Conservation (phyloP, 2,329 filamentous ascomycete species). For the Diaporthe sp. region DNA sequence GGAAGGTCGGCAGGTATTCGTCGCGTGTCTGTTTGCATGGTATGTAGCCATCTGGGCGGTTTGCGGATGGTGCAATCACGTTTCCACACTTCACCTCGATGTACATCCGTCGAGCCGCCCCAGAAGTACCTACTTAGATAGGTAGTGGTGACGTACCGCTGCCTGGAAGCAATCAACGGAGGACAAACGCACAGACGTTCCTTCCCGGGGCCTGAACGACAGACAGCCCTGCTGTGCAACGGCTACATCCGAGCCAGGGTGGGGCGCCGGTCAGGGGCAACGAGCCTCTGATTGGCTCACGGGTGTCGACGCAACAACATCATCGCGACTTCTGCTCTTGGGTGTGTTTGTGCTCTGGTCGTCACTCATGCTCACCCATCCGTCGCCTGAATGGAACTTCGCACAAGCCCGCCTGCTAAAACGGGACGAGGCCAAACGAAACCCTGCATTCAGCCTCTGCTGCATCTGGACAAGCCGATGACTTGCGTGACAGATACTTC, state of each 20-base stretch:
- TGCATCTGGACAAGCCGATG: not conserved
- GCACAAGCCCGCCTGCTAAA: not conserved
- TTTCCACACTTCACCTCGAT: not conserved
- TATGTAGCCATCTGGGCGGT: not conserved
- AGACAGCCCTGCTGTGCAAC: constrained; percentile 8
- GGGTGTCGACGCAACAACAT: constrained; percentile 20
- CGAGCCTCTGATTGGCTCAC: constrained; percentile 10
- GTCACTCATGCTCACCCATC: not conserved
- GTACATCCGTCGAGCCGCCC: not conserved
- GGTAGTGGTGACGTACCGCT: not conserved
- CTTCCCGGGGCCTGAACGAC: not conserved
- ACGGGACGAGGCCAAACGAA: not conserved
- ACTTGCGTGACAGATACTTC: not conserved
- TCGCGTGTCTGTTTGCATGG: not conserved
- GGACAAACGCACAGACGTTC: constrained; percentile 16
- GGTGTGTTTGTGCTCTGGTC: not conserved
- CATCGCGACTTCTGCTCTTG: constrained; percentile 29
- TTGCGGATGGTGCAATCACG: not conserved
- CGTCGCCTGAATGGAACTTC: not conserved
- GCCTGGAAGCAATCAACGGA: not conserved
- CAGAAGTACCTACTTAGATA: no score
- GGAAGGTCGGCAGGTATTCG: not conserved
- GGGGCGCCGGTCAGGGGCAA: constrained; percentile 29
- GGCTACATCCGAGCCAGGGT: constrained; percentile 18
- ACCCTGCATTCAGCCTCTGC: not conserved